Conservation (phyloP, 768 basidiomycete genomes). For the Paxillus involutus region DNA sequence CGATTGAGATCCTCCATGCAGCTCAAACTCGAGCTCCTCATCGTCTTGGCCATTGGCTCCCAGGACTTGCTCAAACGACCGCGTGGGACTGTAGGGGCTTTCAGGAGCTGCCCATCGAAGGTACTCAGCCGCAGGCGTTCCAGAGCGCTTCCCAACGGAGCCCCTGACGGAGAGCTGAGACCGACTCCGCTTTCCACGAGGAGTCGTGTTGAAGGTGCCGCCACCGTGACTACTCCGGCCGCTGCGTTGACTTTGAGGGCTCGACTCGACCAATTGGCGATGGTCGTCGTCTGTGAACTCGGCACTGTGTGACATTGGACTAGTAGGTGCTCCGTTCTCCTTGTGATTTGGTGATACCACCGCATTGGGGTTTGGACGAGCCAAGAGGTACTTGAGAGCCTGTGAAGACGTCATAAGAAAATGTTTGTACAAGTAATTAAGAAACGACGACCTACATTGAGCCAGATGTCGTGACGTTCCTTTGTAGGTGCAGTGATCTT, state of each 20-base stretch:
- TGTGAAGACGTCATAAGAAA: slow-evolving; percentile 31
- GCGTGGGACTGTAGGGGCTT: slow-evolving; percentile 73
- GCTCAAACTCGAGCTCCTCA: slow-evolving; percentile 78
- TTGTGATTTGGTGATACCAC: slow-evolving; percentile 25
- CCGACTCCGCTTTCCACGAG: slow-evolving; percentile 73
- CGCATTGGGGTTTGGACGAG: slow-evolving; percentile 54
- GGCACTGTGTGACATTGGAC: slow-evolving; percentile 45
- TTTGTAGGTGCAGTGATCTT: slow-evolving; percentile 96
- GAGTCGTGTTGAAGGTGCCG: slow-evolving; percentile 73
- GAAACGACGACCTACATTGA: slow-evolving; percentile 58
- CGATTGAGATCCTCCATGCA: slow-evolving; percentile 69
- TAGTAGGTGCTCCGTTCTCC: slow-evolving; percentile 40
- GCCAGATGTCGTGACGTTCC: slow-evolving; percentile 97
- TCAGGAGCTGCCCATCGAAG: slow-evolving; percentile 77
- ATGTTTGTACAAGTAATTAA: slow-evolving; percentile 4
- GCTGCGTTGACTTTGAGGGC: slow-evolving; percentile 77
- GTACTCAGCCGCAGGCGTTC: slow-evolving; percentile 91
- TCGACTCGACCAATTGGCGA: slow-evolving; percentile 46
- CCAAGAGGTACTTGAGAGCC: slow-evolving; percentile 90
- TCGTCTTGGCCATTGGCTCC: slow-evolving; percentile 40
- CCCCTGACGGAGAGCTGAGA: slow-evolving; percentile 74
- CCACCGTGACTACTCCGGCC: slow-evolving; percentile 56
- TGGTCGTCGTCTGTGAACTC: slow-evolving; percentile 54
- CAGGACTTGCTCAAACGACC: slow-evolving; percentile 60
- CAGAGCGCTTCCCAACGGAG: slow-evolving; percentile 80